Evolutionary conservation across 176 grass and related monocot species (phyloP).

Genomic region (Tillandsia fasciculata): DNA sequence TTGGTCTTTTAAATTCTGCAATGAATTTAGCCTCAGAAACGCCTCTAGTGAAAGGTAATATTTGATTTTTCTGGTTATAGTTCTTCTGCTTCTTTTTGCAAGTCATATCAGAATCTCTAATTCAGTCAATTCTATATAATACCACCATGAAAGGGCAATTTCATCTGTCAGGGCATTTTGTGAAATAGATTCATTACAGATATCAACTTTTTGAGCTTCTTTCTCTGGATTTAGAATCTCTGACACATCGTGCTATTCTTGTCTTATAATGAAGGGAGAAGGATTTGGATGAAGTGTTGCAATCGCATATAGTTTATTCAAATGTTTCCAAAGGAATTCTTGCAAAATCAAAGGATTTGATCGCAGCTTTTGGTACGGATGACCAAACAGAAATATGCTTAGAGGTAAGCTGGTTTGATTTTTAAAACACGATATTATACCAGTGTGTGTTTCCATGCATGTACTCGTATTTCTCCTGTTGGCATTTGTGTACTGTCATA

Average conservation of each 20-base stretch:
- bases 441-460: too few relatives aligned
- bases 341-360: constrained; percentile 75
- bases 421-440: background rate
- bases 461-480: too few relatives aligned
- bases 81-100: too few relatives aligned
- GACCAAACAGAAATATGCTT: constrained; percentile 64
- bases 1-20: too few relatives aligned
- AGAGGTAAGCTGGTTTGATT: constrained; percentile 30
- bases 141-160: too few relatives aligned
- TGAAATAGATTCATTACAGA: background rate
- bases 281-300: constrained; percentile 80
- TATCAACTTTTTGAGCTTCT: background rate
- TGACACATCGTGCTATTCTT: background rate
- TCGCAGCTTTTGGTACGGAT: constrained; percentile 59
- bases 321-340: constrained; percentile 86
- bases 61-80: too few relatives aligned
- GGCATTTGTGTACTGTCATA: too few relatives aligned
- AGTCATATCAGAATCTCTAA: too few relatives aligned
- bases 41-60: too few relatives aligned
- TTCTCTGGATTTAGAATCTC: background rate
- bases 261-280: constrained; percentile 36
- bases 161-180: background rate
- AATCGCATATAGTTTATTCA: constrained; percentile 67
- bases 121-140: too few relatives aligned
- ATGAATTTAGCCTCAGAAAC: too few relatives aligned